phyloP scores from a whole-genome alignment of 768 basidiomycete genomes.

The Lactifluus volemus region DNA sequence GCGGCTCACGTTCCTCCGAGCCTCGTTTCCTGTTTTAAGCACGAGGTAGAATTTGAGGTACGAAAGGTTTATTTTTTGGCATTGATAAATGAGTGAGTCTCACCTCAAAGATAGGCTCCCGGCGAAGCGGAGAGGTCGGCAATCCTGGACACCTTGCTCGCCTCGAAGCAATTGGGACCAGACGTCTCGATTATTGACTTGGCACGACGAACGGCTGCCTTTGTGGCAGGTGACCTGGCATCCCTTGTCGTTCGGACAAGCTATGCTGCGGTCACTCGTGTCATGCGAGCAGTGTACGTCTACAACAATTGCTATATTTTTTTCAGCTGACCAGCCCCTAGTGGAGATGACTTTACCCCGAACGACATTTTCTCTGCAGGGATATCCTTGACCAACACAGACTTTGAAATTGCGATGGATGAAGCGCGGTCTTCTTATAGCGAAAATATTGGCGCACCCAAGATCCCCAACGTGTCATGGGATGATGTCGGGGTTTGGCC shows the following conservation, averaged over 20 bases:
- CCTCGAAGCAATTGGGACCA: constrained; percentile 40
- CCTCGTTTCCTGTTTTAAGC: constrained; percentile 72
- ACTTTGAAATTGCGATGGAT: constrained; percentile 66
- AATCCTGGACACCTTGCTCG: constrained; percentile 44
- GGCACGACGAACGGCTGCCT: constrained; percentile 84
- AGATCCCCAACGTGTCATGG: constrained; percentile 93
- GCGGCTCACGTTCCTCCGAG: constrained; percentile 52
- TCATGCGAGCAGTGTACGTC: constrained; percentile 15
- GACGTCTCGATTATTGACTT: constrained; percentile 71
- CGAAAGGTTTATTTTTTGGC: constrained; percentile 25
- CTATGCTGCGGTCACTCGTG: constrained; percentile 45
- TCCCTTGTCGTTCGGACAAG: constrained; percentile 57
- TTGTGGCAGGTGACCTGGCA: constrained; percentile 74
- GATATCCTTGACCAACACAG: constrained; percentile 41
- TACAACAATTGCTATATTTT: background rate
- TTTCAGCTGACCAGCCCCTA: background rate
- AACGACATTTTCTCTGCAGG: constrained; percentile 31
- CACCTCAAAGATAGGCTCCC: constrained; percentile 49
- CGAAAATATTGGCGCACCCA: constrained; percentile 93
- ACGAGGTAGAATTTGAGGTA: constrained; percentile 61
- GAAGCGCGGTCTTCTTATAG: constrained; percentile 73
- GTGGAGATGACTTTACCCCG: constrained; percentile 22
- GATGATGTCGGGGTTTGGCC: constrained; percentile 94
- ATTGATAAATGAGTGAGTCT: background rate
- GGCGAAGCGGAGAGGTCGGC: constrained; percentile 63